Evolutionary conservation across 805 yeast species (phyloP).

Genomic region (Clavispora carvajalis): DNA sequence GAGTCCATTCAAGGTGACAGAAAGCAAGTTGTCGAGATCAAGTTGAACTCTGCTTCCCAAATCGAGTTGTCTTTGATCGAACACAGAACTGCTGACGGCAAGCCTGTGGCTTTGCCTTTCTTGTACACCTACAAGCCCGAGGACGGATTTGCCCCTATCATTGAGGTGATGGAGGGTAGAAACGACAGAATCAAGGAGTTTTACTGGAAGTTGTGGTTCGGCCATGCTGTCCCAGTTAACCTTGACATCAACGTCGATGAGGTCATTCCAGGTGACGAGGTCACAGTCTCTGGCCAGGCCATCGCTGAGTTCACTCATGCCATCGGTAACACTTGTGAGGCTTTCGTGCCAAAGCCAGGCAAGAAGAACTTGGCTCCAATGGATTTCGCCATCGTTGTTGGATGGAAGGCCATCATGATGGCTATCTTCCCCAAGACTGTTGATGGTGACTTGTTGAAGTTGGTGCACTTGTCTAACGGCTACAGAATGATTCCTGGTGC

Average conservation of each 20-base stretch:
- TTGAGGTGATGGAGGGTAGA: constrained; percentile 85
- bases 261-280: constrained; percentile 63
- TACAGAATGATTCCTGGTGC: constrained; percentile 93
- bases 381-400: constrained; percentile 98
- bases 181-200: constrained; percentile 90
- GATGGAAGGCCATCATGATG: constrained; percentile 97
- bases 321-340: constrained; percentile 95
- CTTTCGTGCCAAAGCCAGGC: constrained; percentile 84
- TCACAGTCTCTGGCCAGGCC: constrained; percentile 65
- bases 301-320: constrained; percentile 94
- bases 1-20: constrained; percentile 71
- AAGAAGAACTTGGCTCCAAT: constrained; percentile 88
- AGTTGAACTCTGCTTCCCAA: constrained; percentile 41
- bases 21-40: constrained; percentile 62
- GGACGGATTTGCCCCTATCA: constrained; percentile 93
- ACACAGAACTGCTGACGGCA: constrained; percentile 75
- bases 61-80: constrained; percentile 78
- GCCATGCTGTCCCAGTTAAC: constrained; percentile 52
- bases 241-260: constrained; percentile 68
- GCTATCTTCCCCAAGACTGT: constrained; percentile 96
- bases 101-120: constrained; percentile 71
- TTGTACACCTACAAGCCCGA: constrained; percentile 73
- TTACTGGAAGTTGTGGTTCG: constrained; percentile 98
- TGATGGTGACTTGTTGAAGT: constrained; percentile 91
- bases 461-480: constrained; percentile 93